phyloP scores from a whole-genome alignment of 2,329 filamentous ascomycete species.

The Colletotrichum coccodes region DNA sequence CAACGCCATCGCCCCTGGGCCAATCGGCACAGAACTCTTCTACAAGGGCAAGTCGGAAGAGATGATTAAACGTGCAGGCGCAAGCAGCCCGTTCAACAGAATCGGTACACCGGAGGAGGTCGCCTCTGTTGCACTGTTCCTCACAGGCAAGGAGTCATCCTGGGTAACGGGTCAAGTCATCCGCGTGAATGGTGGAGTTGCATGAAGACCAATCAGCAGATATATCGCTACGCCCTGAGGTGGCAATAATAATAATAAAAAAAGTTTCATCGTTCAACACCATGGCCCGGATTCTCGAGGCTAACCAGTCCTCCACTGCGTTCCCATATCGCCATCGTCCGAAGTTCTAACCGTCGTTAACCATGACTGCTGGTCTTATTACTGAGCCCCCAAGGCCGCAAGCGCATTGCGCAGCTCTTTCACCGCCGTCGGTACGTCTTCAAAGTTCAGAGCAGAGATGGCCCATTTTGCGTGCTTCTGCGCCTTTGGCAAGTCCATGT shows the following conservation, averaged over 20 bases:
- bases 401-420: constrained; percentile 84
- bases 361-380: background rate
- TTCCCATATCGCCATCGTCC: background rate
- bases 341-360: background rate
- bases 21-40: constrained; percentile 67
- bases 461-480: constrained; percentile 98
- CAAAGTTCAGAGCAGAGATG: constrained; percentile 95
- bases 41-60: constrained; percentile 58
- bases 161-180: constrained; percentile 58
- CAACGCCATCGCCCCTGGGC: constrained; percentile 52
- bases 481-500: constrained; percentile 77
- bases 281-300: background rate
- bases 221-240: too few species aligned
- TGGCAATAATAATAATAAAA: background rate
- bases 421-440: constrained; percentile 91
- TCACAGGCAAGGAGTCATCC: constrained; percentile 45
- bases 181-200: constrained; percentile 48
- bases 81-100: constrained; percentile 35
- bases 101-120: constrained; percentile 47
- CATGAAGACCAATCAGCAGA: background rate
- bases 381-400: constrained; percentile 70
- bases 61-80: constrained; percentile 51
- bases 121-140: constrained; percentile 48
- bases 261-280: background rate
- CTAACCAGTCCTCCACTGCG: background rate